Conservation (phyloP, 2,329 filamentous ascomycete genomes). For the Cadophora gregata region DNA sequence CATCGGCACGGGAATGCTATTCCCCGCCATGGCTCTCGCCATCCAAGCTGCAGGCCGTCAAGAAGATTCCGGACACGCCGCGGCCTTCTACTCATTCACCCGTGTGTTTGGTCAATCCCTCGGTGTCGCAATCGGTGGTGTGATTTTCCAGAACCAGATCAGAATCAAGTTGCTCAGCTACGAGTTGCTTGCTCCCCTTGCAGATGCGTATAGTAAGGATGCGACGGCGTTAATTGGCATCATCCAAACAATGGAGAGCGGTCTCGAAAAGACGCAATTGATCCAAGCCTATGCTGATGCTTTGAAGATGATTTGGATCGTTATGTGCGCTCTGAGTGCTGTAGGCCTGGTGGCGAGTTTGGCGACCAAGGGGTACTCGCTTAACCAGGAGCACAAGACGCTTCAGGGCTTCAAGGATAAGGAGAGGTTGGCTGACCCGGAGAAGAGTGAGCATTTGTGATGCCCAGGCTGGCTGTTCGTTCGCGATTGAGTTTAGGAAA, state of each 20-base stretch:
- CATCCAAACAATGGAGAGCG: constrained; percentile 38
- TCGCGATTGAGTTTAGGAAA: constrained; percentile 16
- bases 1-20: constrained; percentile 67
- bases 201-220: constrained; percentile 40
- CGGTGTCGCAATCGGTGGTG: constrained; percentile 70
- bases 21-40: constrained; percentile 66
- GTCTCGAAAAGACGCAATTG: constrained; percentile 51
- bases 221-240: constrained; percentile 40
- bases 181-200: constrained; percentile 35
- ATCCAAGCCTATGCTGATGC: constrained; percentile 60
- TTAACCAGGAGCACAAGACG: constrained; percentile 54
- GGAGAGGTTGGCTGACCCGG: constrained; percentile 37
- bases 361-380: constrained; percentile 54
- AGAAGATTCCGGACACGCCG: constrained; percentile 63
- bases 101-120: constrained; percentile 68
- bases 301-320: constrained; percentile 60
- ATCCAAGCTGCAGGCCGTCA: constrained; percentile 66
- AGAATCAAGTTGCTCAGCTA: constrained; percentile 38
- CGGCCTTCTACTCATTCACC: constrained; percentile 71
- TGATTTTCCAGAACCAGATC: constrained; percentile 70
- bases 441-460: constrained; percentile 26
- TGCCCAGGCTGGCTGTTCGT: neutral
- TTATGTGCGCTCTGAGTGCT: constrained; percentile 58
- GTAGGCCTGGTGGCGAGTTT: constrained; percentile 55
- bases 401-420: constrained; percentile 52